Conservation (phyloP, 2,329 filamentous ascomycete genomes). For the Hypoxylon sp. region DNA sequence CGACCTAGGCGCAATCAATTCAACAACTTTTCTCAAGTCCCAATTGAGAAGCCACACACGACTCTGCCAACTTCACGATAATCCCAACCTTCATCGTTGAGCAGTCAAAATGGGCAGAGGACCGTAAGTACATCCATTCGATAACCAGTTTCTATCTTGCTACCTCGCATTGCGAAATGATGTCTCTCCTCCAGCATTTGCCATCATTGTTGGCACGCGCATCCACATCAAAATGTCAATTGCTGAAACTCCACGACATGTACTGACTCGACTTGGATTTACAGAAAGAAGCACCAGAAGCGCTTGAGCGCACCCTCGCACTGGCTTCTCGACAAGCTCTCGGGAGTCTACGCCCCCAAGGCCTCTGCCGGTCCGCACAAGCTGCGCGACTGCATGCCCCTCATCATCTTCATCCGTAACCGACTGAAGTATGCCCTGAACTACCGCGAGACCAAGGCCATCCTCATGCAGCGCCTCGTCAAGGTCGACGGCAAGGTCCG, state of each 20-base stretch:
- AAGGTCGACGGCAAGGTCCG: conserved; percentile 99
- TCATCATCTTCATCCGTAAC: conserved; percentile 98
- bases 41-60: conserved; percentile 37
- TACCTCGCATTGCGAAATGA: not conserved
- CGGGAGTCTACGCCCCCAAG: conserved; percentile 84
- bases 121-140: conserved; percentile 64
- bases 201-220: conserved; percentile 8
- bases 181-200: not conserved
- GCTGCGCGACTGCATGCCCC: conserved; percentile 97
- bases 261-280: conserved; percentile 53
- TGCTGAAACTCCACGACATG: conserved; percentile 6
- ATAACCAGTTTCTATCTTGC: conserved; percentile 2
- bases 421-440: conserved; percentile 99
- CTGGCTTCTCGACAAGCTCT: conserved; percentile 99
- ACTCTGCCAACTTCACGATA: conserved; percentile 51
- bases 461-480: conserved; percentile 99
- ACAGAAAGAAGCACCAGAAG: conserved; percentile 99
- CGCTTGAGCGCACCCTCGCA: conserved; percentile 98
- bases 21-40: conserved; percentile 43
- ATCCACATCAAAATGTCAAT: conserved; percentile 6
- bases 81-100: conserved; percentile 54
- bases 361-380: conserved; percentile 94
- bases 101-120: conserved; percentile 63
- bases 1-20: conserved; percentile 27
- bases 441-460: conserved; percentile 95